Evolutionary conservation across 805 yeast species (phyloP).

Genomic region (Monosporozyma aerobia): DNA sequence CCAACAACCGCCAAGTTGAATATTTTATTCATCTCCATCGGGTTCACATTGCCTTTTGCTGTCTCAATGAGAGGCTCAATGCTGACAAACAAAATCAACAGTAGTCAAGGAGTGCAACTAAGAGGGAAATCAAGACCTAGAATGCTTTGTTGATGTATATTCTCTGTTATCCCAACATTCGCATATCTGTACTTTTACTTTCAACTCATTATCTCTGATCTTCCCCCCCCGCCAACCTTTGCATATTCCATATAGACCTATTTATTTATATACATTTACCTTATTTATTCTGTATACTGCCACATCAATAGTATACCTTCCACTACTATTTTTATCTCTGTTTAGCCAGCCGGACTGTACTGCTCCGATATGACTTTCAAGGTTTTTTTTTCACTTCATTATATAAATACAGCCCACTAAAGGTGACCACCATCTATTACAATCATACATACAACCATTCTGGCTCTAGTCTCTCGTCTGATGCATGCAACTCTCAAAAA

Average conservation of each 20-base stretch:
- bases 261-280: neutral
- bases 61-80: slow-evolving; percentile 2
- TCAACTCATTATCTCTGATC: neutral
- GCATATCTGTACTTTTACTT: neutral
- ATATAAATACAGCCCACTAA: too few species aligned
- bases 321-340: neutral
- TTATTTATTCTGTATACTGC: neutral
- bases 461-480: too few species aligned
- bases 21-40: neutral
- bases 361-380: too few species aligned
- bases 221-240: neutral
- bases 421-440: too few species aligned
- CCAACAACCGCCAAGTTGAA: neutral
- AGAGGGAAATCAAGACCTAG: slow-evolving; percentile 4
- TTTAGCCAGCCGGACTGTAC: too few species aligned
- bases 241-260: neutral
- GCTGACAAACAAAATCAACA: neutral
- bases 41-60: slow-evolving; percentile 5
- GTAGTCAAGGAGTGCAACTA: neutral
- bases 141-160: slow-evolving; percentile 1
- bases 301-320: neutral
- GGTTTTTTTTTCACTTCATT: too few species aligned
- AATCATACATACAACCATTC: too few species aligned
- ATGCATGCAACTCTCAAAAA: neutral
- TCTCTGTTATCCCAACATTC: too few species aligned